A percentile compares a stretch with the other conserved stretches of the same genome.
phyloP scores from a whole-genome alignment of 306 rosid species.

The Adenanthera pavonina region DNA sequence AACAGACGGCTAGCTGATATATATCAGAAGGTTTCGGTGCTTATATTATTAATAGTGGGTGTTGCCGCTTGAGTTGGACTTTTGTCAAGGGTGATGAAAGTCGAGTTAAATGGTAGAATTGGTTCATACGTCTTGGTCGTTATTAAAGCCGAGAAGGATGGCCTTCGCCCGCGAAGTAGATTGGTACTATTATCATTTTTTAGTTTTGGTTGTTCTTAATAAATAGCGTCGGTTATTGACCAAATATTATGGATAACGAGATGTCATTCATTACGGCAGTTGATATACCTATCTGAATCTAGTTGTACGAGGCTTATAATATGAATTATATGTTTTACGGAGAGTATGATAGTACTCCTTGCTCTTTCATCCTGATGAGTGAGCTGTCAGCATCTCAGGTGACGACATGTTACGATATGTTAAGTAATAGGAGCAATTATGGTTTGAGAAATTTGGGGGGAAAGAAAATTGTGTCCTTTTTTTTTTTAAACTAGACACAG shows the following conservation, averaged over 20 bases:
- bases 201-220: not conserved
- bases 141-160: conserved; percentile 40
- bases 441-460: too few relatives aligned
- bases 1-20: not conserved
- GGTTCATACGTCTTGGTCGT: conserved; percentile 43
- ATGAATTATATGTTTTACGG: conserved; percentile 40
- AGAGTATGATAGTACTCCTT: not conserved
- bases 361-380: not conserved
- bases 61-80: conserved; percentile 33
- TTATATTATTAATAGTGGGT: conserved; percentile 32
- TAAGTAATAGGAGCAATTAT: not conserved
- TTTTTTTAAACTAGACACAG: too few relatives aligned
- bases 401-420: not conserved
- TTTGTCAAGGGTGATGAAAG: conserved; percentile 35
- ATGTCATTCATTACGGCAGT: not conserved
- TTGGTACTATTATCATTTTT: conserved; percentile 40
- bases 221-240: conserved; percentile 40
- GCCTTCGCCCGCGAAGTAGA: conserved; percentile 30
- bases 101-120: conserved; percentile 29
- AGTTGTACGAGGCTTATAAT: conserved; percentile 31
- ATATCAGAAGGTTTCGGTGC: conserved; percentile 28
- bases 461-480: too few relatives aligned
- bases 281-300: conserved; percentile 32
- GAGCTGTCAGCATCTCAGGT: not conserved
- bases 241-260: conserved; percentile 35